Evolutionary conservation across 2,329 filamentous ascomycete genomes (phyloP).

Genomic region (Epichloe hybrida): DNA sequence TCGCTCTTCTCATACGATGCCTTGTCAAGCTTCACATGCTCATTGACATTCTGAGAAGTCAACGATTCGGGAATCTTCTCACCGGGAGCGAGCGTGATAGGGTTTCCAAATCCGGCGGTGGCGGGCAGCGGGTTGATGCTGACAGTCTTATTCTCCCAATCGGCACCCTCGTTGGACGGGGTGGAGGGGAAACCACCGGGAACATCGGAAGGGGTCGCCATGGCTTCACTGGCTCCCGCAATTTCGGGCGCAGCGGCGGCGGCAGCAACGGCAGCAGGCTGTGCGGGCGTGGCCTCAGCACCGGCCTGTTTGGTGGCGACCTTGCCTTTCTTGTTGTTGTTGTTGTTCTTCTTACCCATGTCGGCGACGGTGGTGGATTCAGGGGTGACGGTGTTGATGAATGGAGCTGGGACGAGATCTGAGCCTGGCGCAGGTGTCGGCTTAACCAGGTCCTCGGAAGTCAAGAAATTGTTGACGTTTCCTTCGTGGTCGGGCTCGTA

Average conservation of each 20-base stretch:
- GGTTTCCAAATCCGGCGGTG: constrained; percentile 56
- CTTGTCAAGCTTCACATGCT: constrained; percentile 64
- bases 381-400: constrained; percentile 55
- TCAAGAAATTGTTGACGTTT: constrained; percentile 88
- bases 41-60: constrained; percentile 53
- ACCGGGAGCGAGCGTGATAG: constrained; percentile 64
- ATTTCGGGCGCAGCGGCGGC: constrained; percentile 3
- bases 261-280: background rate
- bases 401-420: constrained; percentile 26
- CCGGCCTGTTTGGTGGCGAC: constrained; percentile 8
- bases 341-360: constrained; percentile 41
- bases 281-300: constrained; percentile 4
- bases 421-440: constrained; percentile 8
- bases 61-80: constrained; percentile 65
- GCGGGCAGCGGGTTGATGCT: constrained; percentile 49
- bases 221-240: constrained; percentile 7
- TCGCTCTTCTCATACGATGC: constrained; percentile 77
- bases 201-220: constrained; percentile 22
- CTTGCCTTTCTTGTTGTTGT: constrained; percentile 27
- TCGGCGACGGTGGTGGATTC: constrained; percentile 53
- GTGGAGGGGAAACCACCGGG: constrained; percentile 50
- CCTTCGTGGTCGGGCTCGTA: constrained; percentile 71
- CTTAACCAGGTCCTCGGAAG: constrained; percentile 52
- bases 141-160: constrained; percentile 38
- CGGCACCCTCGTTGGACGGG: constrained; percentile 40